Conservation (phyloP, 2,329 filamentous ascomycete species). For the Ophiocordyceps unilateralis region DNA sequence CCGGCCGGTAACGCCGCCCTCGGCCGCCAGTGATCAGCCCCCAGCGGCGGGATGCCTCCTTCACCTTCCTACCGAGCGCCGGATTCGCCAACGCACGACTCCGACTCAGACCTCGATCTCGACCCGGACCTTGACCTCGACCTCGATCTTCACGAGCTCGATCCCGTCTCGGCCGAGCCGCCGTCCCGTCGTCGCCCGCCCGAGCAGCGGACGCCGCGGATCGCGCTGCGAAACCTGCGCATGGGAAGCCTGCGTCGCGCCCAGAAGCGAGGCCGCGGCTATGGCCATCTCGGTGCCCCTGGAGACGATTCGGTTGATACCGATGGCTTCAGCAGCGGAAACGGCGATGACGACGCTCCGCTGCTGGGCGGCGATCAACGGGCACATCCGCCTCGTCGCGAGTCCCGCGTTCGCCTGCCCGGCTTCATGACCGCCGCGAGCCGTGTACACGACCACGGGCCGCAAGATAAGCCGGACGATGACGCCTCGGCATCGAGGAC, state of each 20-base stretch:
- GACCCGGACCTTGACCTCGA: constrained; percentile 65
- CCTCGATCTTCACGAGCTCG: constrained; percentile 65
- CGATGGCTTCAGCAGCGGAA: constrained; percentile 36
- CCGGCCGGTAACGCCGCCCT: not conserved
- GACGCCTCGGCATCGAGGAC: constrained; percentile 56
- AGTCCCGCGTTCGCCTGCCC: constrained; percentile 38
- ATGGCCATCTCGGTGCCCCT: constrained; percentile 42
- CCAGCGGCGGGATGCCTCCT: constrained; percentile 35
- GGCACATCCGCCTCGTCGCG: constrained; percentile 9
- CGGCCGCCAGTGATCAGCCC: constrained; percentile 1
- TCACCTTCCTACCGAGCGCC: constrained; percentile 35
- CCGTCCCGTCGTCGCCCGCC: constrained; percentile 12
- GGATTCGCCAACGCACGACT: constrained; percentile 49
- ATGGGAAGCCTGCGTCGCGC: constrained; percentile 45
- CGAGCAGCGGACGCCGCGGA: constrained; percentile 35
- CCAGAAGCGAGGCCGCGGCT: constrained; percentile 35
- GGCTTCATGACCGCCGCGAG: constrained; percentile 51
- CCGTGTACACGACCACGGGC: constrained; percentile 19
- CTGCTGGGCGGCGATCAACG: constrained; percentile 34
- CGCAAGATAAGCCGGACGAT: constrained; percentile 34
- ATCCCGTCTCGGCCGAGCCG: constrained; percentile 35
- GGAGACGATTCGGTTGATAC: constrained; percentile 44
- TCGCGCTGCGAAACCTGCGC: constrained; percentile 54
- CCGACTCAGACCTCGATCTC: constrained; percentile 56
- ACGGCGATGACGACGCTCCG: constrained; percentile 54